Evolutionary conservation across 1,284 basidiomycete species (phyloP).

Genomic region (Cryptococcus hybrid): DNA sequence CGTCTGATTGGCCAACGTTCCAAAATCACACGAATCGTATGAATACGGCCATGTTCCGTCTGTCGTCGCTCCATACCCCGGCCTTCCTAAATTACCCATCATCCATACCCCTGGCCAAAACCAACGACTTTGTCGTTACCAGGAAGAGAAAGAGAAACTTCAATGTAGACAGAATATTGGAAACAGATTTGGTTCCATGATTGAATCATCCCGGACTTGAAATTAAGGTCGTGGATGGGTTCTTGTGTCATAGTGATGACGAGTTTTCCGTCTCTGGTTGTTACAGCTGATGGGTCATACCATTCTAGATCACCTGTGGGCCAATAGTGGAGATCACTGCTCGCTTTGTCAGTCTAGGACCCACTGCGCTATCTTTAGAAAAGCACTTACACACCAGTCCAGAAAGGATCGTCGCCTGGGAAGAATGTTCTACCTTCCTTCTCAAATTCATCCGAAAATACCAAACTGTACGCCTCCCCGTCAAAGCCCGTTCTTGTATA

Average conservation of each 20-base stretch:
- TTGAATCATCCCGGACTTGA: constrained; percentile 58
- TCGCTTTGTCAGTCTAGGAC: constrained; percentile 53
- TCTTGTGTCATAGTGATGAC: constrained; percentile 72
- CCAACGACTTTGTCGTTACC: constrained; percentile 45
- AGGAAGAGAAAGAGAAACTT: constrained; percentile 44
- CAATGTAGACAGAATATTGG: constrained; percentile 42
- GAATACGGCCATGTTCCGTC: constrained; percentile 60
- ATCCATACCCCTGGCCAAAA: constrained; percentile 56
- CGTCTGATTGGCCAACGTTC: constrained; percentile 50
- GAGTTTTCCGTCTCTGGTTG: constrained; percentile 74
- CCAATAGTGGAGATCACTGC: constrained; percentile 54
- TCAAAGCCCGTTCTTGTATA: constrained; percentile 65
- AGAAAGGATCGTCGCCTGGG: constrained; percentile 55
- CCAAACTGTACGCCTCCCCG: constrained; percentile 64
- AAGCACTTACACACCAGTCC: constrained; percentile 40
- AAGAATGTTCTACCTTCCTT: constrained; percentile 57
- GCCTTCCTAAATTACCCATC: constrained; percentile 52
- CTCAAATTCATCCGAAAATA: constrained; percentile 88
- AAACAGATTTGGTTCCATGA: constrained; percentile 55
- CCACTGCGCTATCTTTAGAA: too few species aligned
- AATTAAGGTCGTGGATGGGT: constrained; percentile 70
- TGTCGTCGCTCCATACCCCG: constrained; percentile 61
- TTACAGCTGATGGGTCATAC: constrained; percentile 75
- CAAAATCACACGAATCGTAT: constrained; percentile 44
- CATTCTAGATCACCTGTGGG: constrained; percentile 45